Base-by-base conservation (phyloP, 805 yeast genomes). In the Ogataea glucozyma region DNA sequence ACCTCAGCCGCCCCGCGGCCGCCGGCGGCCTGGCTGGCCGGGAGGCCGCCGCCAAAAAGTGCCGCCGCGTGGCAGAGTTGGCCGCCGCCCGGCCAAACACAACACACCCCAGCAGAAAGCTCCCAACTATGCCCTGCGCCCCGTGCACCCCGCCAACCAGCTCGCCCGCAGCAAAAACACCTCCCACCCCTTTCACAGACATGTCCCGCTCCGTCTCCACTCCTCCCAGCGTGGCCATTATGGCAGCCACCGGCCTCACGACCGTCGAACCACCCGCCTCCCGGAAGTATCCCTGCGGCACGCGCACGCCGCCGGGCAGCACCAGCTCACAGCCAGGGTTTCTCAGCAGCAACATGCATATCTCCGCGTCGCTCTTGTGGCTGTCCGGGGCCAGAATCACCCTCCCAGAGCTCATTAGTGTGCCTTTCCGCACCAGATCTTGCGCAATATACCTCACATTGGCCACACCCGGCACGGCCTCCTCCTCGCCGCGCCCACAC, bases 121-220 rank as follows among this genome's bases (percentile, higher is more conserved):
- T 72, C 1, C 85, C 85, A 22, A 79, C 81, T 20, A 82, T 60
- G 59, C 86, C 70, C 52, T 79, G 78, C 12, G 67, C 72, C 9
- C 88, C 88, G 56, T 81, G 87, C 4, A 81, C 75, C 31, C 86
- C 88, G 14, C 86, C 87, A 36, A 82, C 75, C 16, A 78, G 75
- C 57, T 82, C 88, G 11, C 88, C 88, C 16, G 76, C 77, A 0
- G 86, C 86, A 57, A 68, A 81, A 12, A 81, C 80, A 1, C 61
- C 53, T 3, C 75, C 62, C 3, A 53, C 5, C 2, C 52, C 52
- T 8, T 1, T 59, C 43, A 13, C 60, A 54, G 32, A 58, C 51
- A 23, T 65, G 51, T 31, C 61, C 53, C 19, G 51, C 54, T 78
- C 70, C 43, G 79, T 76, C 58, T 72, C 72, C 4, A 79, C 77